Conservation (phyloP, 108 stramenopile genomes). For the Stephanodiscus minutulus region DNA sequence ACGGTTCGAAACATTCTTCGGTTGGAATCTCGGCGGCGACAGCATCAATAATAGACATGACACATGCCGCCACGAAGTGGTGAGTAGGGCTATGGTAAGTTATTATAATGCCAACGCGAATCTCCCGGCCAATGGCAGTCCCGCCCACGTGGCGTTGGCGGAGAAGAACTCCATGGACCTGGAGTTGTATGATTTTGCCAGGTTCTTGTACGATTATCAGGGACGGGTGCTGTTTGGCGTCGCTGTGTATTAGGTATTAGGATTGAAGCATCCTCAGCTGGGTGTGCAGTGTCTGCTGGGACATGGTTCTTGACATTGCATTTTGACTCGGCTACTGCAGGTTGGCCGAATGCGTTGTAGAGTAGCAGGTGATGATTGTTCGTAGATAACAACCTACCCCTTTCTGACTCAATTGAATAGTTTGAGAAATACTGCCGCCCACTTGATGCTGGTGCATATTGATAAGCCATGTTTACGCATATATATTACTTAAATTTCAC, state of each 20-base stretch:
- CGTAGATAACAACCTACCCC: too few relatives aligned
- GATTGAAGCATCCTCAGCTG: too few relatives aligned
- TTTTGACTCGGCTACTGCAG: too few relatives aligned
- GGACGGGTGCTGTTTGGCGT: constrained; percentile 33
- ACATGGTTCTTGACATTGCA: too few relatives aligned
- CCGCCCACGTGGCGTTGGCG: constrained; percentile 11
- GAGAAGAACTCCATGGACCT: constrained; percentile 37
- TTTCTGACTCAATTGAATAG: too few relatives aligned
- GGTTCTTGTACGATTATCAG: constrained; percentile 46
- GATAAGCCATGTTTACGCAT: too few relatives aligned
- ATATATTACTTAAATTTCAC: too few relatives aligned
- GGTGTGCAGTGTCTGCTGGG: too few relatives aligned
- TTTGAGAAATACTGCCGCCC: too few relatives aligned
- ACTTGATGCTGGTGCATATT: too few relatives aligned
- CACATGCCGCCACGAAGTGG: constrained; percentile 10
- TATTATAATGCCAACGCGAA: constrained; percentile 18
- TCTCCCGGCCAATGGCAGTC: not conserved
- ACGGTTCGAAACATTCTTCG: constrained; percentile 52
- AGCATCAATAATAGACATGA: not conserved
- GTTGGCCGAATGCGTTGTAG: too few relatives aligned
- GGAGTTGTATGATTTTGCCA: constrained; percentile 37
- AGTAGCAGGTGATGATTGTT: too few relatives aligned
- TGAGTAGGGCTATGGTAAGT: constrained; percentile 8
- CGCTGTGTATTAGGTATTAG: not conserved
- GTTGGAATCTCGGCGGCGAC: constrained; percentile 29